Base-by-base conservation (phyloP, 1,284 basidiomycete genomes). In the Ganoderma meredithae region DNA sequence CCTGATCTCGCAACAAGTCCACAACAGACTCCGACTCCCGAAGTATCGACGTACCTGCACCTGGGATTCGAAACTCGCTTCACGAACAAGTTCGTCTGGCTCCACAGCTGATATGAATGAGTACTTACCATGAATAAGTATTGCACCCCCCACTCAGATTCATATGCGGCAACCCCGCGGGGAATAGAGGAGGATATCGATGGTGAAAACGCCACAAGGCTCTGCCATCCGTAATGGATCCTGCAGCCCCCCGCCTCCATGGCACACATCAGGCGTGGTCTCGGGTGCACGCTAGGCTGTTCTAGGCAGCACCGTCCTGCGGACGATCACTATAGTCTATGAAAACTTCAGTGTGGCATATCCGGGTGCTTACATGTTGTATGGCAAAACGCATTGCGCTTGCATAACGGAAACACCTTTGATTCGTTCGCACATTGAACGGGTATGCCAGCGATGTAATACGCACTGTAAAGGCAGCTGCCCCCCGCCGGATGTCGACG, bases 211-310 rank as follows among this genome's bases (percentile, higher is more conserved):
- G 17, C 39, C 58, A 59, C 58, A 59, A 39, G 36, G 58, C 22
- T 41, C 58, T 36, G 41, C 39, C 25, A 59, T 17, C 39, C n/a
- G 25, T 41, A 15, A 6, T 41, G 13, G 33, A 31, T 19, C 13
- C 22, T 39, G 19, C 39, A 3, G 55, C 33, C 52, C 55, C 19
- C 33, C 55, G 10, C 27, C 6, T 19, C 7, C 19, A 43, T n/a
- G 19, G 47, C 27, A 39, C 63, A 31, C 25, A 59, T 64, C 55
- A 64, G 19, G 63, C 43, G 25, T 63, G 49, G 49, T 49, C 12
- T 5, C 52, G 12, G 8, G 33, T 36, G 19, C 19, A 36, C 55
- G 27, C 53, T 31, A 31, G 31, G 31, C 5, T 3, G 15, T 27
- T 31, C 27, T 33, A 19, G 49, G 10, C 10, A 17, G 53, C 53